phyloP scores from a whole-genome alignment of 208 protist genomes.

The Novymonas esmeraldas region DNA sequence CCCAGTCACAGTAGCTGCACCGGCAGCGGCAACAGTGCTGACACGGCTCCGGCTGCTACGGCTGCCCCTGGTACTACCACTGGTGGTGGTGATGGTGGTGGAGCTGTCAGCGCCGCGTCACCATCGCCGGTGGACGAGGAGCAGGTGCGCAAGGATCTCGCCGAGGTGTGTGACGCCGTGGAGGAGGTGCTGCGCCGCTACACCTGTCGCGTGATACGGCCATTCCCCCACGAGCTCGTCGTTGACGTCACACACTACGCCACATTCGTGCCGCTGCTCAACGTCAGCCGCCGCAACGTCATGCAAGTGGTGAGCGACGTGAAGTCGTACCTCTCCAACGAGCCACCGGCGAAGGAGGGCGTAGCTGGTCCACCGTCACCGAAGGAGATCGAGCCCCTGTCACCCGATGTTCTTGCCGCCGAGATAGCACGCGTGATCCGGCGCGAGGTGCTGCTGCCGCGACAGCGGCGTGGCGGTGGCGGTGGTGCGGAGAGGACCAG shows the following conservation, averaged over 20 bases:
- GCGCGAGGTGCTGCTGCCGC: constrained; percentile 30
- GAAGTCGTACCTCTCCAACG: constrained; percentile 6
- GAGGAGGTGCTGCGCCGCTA: constrained; percentile 42
- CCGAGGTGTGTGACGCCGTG: constrained; percentile 18
- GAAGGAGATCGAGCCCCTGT: constrained; percentile 26
- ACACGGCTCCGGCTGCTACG: too few relatives aligned
- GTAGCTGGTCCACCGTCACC: constrained; percentile 18
- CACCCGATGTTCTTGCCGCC: constrained; percentile 37
- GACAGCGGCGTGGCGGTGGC: not conserved
- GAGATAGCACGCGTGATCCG: constrained; percentile 47
- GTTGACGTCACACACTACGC: constrained; percentile 66
- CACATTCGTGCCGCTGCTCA: constrained; percentile 33
- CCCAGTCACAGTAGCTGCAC: too few relatives aligned
- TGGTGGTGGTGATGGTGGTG: too few relatives aligned
- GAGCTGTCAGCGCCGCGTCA: too few relatives aligned
- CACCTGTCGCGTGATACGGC: constrained; percentile 33
- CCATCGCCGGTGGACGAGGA: not conserved
- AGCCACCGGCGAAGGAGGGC: constrained; percentile 30
- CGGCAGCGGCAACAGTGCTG: not conserved
- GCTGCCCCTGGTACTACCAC: too few relatives aligned
- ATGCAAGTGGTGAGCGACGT: constrained; percentile 37
- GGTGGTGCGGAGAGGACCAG: not conserved
- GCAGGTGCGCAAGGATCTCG: constrained; percentile 6
- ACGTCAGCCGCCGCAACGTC: constrained; percentile 32
- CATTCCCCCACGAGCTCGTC: constrained; percentile 44